Base-by-base conservation (phyloP, 345 rosid genomes). In the Anacardium occidentale region DNA sequence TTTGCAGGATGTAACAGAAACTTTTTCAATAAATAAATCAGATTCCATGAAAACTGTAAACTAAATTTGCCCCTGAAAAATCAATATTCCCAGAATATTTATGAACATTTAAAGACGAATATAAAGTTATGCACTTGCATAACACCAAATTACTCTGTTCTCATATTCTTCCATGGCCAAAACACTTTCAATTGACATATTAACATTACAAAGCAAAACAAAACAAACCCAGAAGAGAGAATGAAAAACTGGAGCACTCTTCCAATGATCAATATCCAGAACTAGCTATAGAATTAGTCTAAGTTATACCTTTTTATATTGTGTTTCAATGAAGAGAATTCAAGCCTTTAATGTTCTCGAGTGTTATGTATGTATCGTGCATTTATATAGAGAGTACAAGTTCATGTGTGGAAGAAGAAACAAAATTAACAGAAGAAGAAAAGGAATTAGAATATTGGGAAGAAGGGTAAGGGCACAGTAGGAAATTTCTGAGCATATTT, bases 261-360 rank as follows among this genome's bases (percentile, higher is more conserved):
- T 29, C 32, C 32, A 29, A 29, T 29, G 32, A 29, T 29, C 32
- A 29, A 29, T 29, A 29, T 29, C 32, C 32, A 29, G 32, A 29
- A 29, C 32, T 1, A 29, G 32, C 32, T 29, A 29, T 29, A 29
- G 32, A 29, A 29, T 1, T 29, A 29, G 3, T 29, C 32, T 8
- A 20, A 67, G 50, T 29, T 47, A 13, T 75, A 83, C 89, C 87
- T 83, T 47, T 44, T 6, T 7, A 12, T 64, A 12, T 44, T 52
- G 13, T 53, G 62, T 45, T 51, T 22, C 57, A 75, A 66, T 32
- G 44, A 51, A 79, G 48, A 71, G 44, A 69, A 64, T 64, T 68
- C 54, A 52, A 66, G 50, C 34, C 65, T 52, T 45, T 47, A 20
- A 12, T 55, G 54, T 62, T 64, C 34, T 34, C 69, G 56, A 24